These are phyloP conservation scores for Xylaria sp. DNA, from an alignment of 2,329 filamentous ascomycete genomes.

Conservation along the genomic window DNA sequence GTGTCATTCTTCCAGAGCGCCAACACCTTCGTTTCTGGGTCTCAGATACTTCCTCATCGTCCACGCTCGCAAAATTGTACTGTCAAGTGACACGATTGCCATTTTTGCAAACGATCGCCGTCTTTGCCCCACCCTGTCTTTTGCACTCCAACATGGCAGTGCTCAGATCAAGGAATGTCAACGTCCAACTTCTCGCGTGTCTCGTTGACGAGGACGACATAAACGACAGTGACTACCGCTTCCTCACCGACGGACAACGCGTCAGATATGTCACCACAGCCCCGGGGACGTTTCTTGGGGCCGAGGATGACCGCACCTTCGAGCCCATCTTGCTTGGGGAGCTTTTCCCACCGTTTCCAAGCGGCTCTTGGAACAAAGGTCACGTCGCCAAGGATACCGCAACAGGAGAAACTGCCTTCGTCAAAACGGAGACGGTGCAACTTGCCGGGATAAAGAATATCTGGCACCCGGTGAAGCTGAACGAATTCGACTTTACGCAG, in stretches of 20 bases:
- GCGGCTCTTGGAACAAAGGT: not conserved
- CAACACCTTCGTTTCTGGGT: conserved; percentile 6
- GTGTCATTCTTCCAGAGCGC: conserved; percentile 10
- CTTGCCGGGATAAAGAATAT: conserved; percentile 2
- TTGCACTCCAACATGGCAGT: conserved; percentile 8
- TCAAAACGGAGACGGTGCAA: conserved; percentile 1
- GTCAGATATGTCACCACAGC: conserved; percentile 17
- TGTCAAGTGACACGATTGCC: conserved; percentile 7
- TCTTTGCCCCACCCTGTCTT: conserved; percentile 9
- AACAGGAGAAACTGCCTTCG: conserved; percentile 1
- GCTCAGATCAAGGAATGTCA: conserved; percentile 16
- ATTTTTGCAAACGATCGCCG: conserved; percentile 8
- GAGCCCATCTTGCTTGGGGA: conserved; percentile 2
- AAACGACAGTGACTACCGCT: conserved; percentile 22
- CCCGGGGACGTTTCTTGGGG: conserved; percentile 2
- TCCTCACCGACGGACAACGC: conserved; percentile 18
- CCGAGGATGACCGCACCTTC: conserved; percentile 4
- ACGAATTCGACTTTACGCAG: conserved; percentile 6
- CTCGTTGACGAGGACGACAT: conserved; percentile 28
- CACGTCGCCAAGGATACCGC: conserved; percentile 2
- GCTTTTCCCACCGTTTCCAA: conserved; percentile 7
- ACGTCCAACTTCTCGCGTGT: conserved; percentile 24
- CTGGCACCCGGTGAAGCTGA: conserved; percentile 8
- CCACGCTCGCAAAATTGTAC: conserved; percentile 5
- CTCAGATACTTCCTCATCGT: conserved; percentile 7